These are phyloP conservation scores for Pilobolus umbonatus DNA, from an alignment of 192 early-diverging fungal species.

Conservation along the genomic window DNA sequence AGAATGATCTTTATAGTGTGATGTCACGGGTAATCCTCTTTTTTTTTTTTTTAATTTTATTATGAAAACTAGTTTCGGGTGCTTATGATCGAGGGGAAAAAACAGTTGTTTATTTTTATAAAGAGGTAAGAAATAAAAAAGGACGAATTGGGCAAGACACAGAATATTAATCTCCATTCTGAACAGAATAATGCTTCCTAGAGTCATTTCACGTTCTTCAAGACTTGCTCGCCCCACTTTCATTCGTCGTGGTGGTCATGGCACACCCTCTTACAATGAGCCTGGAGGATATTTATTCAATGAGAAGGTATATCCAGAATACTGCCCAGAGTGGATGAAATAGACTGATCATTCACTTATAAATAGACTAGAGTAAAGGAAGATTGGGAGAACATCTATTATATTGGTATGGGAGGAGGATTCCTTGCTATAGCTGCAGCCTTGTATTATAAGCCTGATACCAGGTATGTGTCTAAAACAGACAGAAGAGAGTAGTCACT, in stretches of 20 bases:
- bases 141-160: no score
- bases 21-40: no score
- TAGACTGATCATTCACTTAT: no score
- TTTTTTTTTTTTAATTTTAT: no score
- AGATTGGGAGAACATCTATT: slow-evolving; percentile 67
- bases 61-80: no score
- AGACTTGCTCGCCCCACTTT: slow-evolving; percentile 38
- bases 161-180: no score
- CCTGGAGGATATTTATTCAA: slow-evolving; percentile 72
- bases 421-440: slow-evolving; percentile 48
- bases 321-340: not conserved
- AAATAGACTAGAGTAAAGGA: slow-evolving; percentile 59
- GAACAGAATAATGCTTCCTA: slow-evolving; percentile 38
- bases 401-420: slow-evolving; percentile 57
- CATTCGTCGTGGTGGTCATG: slow-evolving; percentile 52
- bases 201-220: slow-evolving; percentile 41
- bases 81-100: no score
- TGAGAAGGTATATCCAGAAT: slow-evolving; percentile 56
- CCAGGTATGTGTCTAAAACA: slow-evolving; percentile 54
- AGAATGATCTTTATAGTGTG: no score
- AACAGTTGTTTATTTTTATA: no score
- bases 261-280: slow-evolving; percentile 58
- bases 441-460: slow-evolving; percentile 74
- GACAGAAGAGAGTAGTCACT: not conserved
- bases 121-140: no score